These are phyloP conservation scores for Dianthus caryophyllus DNA, from an alignment of 148 eudicot genomes.

Conservation along the genomic window DNA sequence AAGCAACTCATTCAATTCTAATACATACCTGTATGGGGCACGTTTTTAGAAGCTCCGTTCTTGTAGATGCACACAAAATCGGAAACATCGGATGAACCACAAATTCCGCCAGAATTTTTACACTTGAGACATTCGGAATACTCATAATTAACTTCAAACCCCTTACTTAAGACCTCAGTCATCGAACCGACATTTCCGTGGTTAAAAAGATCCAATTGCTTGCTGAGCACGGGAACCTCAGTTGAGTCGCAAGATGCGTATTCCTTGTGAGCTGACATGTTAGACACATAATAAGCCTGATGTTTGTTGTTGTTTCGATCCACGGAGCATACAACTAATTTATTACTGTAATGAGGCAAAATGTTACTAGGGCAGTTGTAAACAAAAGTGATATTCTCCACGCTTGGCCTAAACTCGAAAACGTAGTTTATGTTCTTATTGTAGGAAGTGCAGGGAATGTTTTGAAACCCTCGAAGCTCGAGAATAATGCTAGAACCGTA, in stretches of 20 bases:
- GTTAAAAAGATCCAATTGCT: neutral
- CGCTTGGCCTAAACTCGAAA: neutral
- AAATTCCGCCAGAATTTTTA: neutral
- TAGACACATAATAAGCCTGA: neutral
- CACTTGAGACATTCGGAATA: conserved; percentile 5
- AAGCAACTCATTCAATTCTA: too few species aligned
- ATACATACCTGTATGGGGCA: conserved; percentile 6
- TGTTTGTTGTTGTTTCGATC: neutral
- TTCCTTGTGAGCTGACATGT: neutral
- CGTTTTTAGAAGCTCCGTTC: neutral
- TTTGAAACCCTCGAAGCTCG: neutral
- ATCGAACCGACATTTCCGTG: neutral
- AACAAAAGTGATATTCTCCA: neutral
- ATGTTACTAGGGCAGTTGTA: neutral
- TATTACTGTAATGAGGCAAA: too few species aligned
- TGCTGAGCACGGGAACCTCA: neutral
- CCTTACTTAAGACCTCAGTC: neutral
- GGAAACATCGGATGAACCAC: conserved; percentile 3
- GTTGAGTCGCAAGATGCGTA: neutral
- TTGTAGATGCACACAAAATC: neutral
- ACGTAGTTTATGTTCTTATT: neutral
- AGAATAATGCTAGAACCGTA: neutral
- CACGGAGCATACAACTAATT: neutral
- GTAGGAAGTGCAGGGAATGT: conserved; percentile 2
- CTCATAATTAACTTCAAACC: conserved; percentile 11